Conservation (phyloP, 495 filamentous ascomycete genomes). For the Wilcoxina mikolae region DNA sequence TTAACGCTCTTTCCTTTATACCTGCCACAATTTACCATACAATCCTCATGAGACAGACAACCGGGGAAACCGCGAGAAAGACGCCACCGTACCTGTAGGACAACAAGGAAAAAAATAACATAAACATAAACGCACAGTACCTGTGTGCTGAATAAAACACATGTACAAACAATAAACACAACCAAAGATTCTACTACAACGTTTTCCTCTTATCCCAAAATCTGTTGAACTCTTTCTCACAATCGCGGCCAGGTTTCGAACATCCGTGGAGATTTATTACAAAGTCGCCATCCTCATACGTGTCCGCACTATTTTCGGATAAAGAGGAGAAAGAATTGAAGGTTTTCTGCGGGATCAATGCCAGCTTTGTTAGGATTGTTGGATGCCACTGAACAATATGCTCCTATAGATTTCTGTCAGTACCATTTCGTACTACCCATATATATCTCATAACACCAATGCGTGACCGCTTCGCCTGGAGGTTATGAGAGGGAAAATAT, state of each 20-base stretch:
- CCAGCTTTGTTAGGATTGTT: constrained; percentile 81
- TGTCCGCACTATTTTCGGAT: constrained; percentile 34
- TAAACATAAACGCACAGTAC: no score
- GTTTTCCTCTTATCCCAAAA: constrained; percentile 37
- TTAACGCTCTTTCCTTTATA: no score
- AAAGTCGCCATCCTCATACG: constrained; percentile 74
- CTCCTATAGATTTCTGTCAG: constrained; percentile 46
- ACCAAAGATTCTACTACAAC: neutral
- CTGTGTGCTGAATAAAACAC: no score
- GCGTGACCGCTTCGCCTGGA: no score
- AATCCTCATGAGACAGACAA: no score
- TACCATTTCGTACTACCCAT: no score
- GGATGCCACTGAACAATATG: constrained; percentile 96
- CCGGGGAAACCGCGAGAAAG: no score
- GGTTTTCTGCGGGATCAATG: constrained; percentile 64
- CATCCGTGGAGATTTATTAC: constrained; percentile 63
- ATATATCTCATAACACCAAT: neutral
- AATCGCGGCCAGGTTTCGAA: constrained; percentile 43
- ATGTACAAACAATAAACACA: no score
- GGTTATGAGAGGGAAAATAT: constrained; percentile 22
- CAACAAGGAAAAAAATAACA: no score
- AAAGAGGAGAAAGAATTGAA: constrained; percentile 53
- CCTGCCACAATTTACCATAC: no score
- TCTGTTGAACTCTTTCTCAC: constrained; percentile 51
- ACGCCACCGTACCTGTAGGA: no score